Evolutionary conservation across 163 green algal species (phyloP), one percentile per base, ranked within the genome.

Genomic region (Trebouxia gelatinosa): DNA sequence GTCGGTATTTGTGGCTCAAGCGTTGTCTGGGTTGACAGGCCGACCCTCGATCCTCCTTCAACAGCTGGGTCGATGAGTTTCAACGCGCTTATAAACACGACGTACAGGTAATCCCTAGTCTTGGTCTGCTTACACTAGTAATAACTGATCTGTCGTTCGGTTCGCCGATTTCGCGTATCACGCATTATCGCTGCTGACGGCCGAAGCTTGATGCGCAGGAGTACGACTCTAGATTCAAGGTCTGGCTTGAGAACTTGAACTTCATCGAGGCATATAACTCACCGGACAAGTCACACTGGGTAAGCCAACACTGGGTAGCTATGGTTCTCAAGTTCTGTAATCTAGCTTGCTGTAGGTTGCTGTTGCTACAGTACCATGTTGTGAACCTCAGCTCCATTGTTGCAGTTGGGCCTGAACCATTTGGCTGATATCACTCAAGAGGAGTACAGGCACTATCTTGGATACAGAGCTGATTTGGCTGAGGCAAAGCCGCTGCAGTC

Each of bases 361-460:
- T n/a, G n/a, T n/a, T n/a, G n/a, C n/a, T n/a, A n/a, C n/a, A n/a
- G n/a, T n/a, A n/a, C n/a, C n/a, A n/a, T n/a, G n/a, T n/a, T n/a
- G n/a, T n/a, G n/a, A n/a, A n/a, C n/a, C n/a, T n/a, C n/a, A n/a
- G n/a, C n/a, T n/a, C n/a, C 51, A 26, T 58, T 0, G 7, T 32
- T 79, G 83, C 87, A 94, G 87, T 78, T 98, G 32, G 89, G 87
- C 31, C 83, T 98, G 61, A 95, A 91, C 59, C 57, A 82, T 29
- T 92, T 92, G 65, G 90, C 94, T 9, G 94, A 98, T 81, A 68
- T 93, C 46, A 96, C 86, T 3, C 89, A 90, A 57, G 87, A 96
- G 31, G 92, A 97, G 79, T 98, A 93, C 81, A 82, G 76, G 13
- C 19, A 80, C 0, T 75, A 79, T 39, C 86, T 98, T 28, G 93